These are phyloP conservation scores for Penicillium angulare DNA, from an alignment of 495 filamentous ascomycete genomes.

Conservation along the genomic window DNA sequence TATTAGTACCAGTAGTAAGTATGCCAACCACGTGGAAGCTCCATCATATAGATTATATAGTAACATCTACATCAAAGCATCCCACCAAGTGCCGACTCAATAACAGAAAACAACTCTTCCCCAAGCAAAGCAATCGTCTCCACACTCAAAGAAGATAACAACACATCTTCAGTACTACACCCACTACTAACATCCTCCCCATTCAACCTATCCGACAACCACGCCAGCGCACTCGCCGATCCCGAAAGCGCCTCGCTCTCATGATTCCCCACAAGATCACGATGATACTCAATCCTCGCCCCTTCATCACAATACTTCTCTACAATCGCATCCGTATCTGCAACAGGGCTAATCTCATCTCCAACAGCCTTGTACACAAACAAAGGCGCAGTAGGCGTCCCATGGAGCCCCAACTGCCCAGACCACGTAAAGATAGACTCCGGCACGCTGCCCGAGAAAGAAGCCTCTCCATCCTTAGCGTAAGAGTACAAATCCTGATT, in stretches of 20 bases:
- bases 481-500: neutral
- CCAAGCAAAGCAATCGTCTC: neutral
- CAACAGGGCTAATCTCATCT: constrained; percentile 43
- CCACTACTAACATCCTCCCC: constrained; percentile 5
- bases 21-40: too few species aligned
- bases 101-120: neutral
- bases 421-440: constrained; percentile 2
- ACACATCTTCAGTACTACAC: neutral
- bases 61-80: neutral
- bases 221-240: constrained; percentile 6
- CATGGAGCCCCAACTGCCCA: constrained; percentile 20
- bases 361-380: constrained; percentile 51
- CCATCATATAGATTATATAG: too few species aligned
- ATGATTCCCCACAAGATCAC: constrained; percentile 10
- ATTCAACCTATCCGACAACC: constrained; percentile 9
- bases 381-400: constrained; percentile 41
- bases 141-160: neutral
- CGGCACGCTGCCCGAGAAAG: neutral
- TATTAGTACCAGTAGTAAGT: too few species aligned
- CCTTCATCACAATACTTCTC: constrained; percentile 31
- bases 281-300: constrained; percentile 11
- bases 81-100: neutral
- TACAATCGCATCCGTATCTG: constrained; percentile 44
- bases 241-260: constrained; percentile 7
- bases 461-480: neutral